phyloP scores from a whole-genome alignment of 148 eudicot genomes.

The Spergularia marina region DNA sequence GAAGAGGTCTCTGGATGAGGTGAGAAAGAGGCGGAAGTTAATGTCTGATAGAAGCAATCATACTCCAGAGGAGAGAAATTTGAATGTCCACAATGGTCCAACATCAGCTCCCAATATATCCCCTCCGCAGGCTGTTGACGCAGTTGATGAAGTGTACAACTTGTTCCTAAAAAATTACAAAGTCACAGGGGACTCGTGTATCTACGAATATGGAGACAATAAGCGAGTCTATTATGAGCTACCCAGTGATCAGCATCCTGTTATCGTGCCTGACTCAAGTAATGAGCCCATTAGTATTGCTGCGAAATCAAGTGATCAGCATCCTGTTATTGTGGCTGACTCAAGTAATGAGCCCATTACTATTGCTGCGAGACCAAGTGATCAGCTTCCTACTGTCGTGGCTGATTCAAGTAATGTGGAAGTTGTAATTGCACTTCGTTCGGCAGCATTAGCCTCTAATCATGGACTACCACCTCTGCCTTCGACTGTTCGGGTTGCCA shows the following conservation, averaged over 20 bases:
- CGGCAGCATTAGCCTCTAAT: not conserved
- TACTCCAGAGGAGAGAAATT: slow-evolving; percentile 7
- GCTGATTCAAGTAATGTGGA: not conserved
- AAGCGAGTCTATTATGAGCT: slow-evolving; percentile 24
- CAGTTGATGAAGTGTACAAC: slow-evolving; percentile 4
- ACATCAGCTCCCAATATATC: slow-evolving; percentile 3
- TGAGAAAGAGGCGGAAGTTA: slow-evolving; percentile 7
- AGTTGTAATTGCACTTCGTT: slow-evolving; percentile 4
- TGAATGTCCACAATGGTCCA: not conserved
- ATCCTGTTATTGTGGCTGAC: not conserved
- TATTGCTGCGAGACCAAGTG: too few relatives aligned
- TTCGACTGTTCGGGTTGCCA: not conserved
- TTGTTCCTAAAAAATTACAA: slow-evolving; percentile 14
- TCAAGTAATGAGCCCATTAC: not conserved
- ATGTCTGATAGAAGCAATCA: not conserved
- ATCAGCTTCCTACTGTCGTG: not conserved
- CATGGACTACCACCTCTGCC: not conserved
- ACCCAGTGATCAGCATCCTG: not conserved
- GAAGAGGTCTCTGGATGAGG: slow-evolving; percentile 15
- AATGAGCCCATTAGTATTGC: not conserved
- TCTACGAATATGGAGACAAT: slow-evolving; percentile 21
- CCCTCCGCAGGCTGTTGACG: not conserved
- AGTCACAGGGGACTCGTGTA: not conserved
- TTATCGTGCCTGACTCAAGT: not conserved
- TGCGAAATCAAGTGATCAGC: not conserved